phyloP scores from a whole-genome alignment of 495 filamentous ascomycete genomes.

The Penicillium riverlandense region DNA sequence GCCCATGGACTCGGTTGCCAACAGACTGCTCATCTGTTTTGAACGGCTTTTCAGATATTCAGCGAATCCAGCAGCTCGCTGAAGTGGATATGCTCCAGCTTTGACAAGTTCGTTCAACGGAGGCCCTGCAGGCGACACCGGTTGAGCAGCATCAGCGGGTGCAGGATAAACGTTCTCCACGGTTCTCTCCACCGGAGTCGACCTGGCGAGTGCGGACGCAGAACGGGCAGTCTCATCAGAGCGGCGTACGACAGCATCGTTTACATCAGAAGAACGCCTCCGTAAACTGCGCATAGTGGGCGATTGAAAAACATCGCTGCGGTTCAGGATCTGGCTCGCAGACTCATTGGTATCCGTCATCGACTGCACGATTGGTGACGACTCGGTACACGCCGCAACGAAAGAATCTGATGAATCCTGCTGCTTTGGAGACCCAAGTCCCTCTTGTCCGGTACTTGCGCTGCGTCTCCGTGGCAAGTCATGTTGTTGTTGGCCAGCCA shows the following conservation, averaged over 20 bases:
- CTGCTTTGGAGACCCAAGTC: slow-evolving; percentile 12
- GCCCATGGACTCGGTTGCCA: slow-evolving; percentile 92
- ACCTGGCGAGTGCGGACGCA: slow-evolving; percentile 6
- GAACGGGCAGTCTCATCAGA: slow-evolving; percentile 39
- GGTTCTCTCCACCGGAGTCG: not conserved
- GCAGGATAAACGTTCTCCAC: slow-evolving; percentile 9
- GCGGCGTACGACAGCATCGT: slow-evolving; percentile 20
- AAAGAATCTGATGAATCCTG: slow-evolving; percentile 72
- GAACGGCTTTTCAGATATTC: slow-evolving; percentile 71
- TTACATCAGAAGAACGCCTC: slow-evolving; percentile 19
- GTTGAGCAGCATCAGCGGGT: slow-evolving; percentile 12
- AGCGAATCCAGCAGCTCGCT: slow-evolving; percentile 78
- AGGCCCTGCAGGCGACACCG: slow-evolving; percentile 29
- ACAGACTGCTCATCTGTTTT: slow-evolving; percentile 73
- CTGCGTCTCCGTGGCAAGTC: slow-evolving; percentile 39
- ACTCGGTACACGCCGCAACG: slow-evolving; percentile 59
- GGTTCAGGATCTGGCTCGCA: slow-evolving; percentile 80
- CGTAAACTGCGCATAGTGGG: slow-evolving; percentile 56
- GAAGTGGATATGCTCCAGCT: slow-evolving; percentile 72
- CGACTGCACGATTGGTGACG: slow-evolving; percentile 60
- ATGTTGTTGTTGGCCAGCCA: slow-evolving; percentile 13
- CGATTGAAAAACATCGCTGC: slow-evolving; percentile 85
- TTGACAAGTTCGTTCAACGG: slow-evolving; percentile 65
- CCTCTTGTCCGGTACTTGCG: slow-evolving; percentile 47
- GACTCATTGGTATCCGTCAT: slow-evolving; percentile 69